These are phyloP conservation scores for Aspergillaceae sp. DNA, from an alignment of 2,329 filamentous ascomycete genomes.

Conservation along the genomic window DNA sequence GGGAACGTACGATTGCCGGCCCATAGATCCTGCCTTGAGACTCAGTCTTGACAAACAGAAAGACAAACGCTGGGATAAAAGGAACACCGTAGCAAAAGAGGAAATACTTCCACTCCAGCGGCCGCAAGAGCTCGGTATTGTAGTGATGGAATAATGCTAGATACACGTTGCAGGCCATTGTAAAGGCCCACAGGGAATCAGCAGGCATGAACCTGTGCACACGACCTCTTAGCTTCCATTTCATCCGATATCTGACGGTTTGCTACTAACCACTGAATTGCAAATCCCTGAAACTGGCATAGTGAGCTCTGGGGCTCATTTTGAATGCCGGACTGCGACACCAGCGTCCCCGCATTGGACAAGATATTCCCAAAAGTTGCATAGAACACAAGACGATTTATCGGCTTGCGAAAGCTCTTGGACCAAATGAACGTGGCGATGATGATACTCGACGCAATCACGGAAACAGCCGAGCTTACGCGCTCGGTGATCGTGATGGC, in stretches of 20 bases:
- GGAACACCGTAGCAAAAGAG: slow-evolving; percentile 61
- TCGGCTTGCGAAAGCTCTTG: slow-evolving; percentile 28
- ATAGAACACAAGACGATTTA: slow-evolving; percentile 72
- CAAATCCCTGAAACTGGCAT: slow-evolving; percentile 64
- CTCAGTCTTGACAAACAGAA: slow-evolving; percentile 50
- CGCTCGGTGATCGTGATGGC: slow-evolving; percentile 11
- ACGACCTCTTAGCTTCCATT: too few relatives aligned
- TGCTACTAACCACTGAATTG: slow-evolving; percentile 63
- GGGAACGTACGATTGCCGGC: neutral
- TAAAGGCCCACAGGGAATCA: slow-evolving; percentile 63
- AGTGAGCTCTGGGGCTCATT: slow-evolving; percentile 44
- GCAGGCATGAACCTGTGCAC: slow-evolving; percentile 58
- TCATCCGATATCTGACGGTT: neutral
- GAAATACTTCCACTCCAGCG: slow-evolving; percentile 61
- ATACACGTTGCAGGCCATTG: slow-evolving; percentile 73
- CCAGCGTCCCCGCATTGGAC: slow-evolving; percentile 63
- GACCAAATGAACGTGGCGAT: slow-evolving; percentile 12
- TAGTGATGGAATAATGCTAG: slow-evolving; percentile 66
- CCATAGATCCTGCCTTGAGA: slow-evolving; percentile 55
- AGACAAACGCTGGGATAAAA: slow-evolving; percentile 56
- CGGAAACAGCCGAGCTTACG: slow-evolving; percentile 13
- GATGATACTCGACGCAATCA: slow-evolving; percentile 12
- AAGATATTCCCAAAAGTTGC: slow-evolving; percentile 69
- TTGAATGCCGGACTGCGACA: slow-evolving; percentile 51
- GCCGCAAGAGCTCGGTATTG: slow-evolving; percentile 51